Evolutionary conservation across 2,329 filamentous ascomycete species (phyloP), one percentile per base, ranked within the genome.

Genomic region (Verticillium alfalfae): DNA sequence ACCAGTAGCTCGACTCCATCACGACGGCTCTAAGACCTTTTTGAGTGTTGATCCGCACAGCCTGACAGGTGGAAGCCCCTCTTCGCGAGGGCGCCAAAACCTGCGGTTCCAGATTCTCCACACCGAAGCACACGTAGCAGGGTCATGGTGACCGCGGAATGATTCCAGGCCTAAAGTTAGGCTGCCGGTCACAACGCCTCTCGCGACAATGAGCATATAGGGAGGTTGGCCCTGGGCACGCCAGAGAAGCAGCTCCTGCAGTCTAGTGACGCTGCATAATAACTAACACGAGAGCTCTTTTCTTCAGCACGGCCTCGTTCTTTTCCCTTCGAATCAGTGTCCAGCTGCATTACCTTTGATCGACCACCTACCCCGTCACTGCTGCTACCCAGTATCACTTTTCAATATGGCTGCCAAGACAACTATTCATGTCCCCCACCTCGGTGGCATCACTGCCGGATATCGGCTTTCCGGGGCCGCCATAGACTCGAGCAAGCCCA

Each of bases 401-500:
- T 34, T 18, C 34, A 22, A 52, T 52, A 76, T 76, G 74, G 72
- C 74, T 55, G 76, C 76, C 37, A 75, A 70, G 37, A 74, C 72
- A 5, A 81, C 78, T n/a, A 66, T 82, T 64, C 65, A 71, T 54
- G 78, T 82, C 60, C 77, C 79, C 61, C 80, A 82, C 70, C 72
- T 82, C 6, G 79, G 79, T 49, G 78, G 78, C 65, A 81, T 79
- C 70, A 70, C 70, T 58, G 79, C 73, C 52, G 81, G 79, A 55
- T 82, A 80, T 67, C 72, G 77, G 56, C 69, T 80, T 38, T 74
- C 75, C 34, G 72, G 74, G 60, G 70, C 75, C 59, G 69, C 66
- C 41, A 74, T 80, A 61, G 82, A 88, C 72, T 68, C 78, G 5
- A 69, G 72, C 60, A 84, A 84, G 70, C 80, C 81, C 18, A 84